Evolutionary conservation across 371 early-diverging fungal species (phyloP).

Genomic region (Mucor velutinosus): DNA sequence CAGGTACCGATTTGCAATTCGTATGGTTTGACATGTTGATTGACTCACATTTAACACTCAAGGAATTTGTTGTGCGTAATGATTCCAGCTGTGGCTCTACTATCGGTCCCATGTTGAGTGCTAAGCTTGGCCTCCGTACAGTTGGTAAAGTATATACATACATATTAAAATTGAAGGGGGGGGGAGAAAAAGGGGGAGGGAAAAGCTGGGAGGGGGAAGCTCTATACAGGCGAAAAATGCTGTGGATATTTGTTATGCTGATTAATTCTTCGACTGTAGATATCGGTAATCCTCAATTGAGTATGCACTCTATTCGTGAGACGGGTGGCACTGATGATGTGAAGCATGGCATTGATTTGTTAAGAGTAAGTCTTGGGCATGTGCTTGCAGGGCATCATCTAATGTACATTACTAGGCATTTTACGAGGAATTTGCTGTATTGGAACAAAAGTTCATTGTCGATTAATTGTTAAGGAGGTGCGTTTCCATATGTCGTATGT

Average conservation of each 20-base stretch:
- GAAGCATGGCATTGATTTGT: conserved; percentile 74
- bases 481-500: background rate
- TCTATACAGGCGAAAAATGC: background rate
- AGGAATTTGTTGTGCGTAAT: conserved; percentile 90
- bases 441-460: conserved; percentile 59
- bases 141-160: conserved; percentile 58
- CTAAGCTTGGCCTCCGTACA: conserved; percentile 90
- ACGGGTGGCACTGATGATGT: conserved; percentile 88
- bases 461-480: conserved; percentile 38
- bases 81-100: conserved; percentile 94
- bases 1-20: conserved; percentile 45
- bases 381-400: background rate
- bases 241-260: background rate
- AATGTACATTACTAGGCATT: conserved; percentile 42
- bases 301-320: conserved; percentile 96
- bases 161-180: background rate
- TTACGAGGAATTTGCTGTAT: conserved; percentile 61
- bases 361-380: conserved; percentile 47
- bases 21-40: background rate
- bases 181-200: background rate
- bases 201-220: background rate
- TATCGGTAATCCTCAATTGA: conserved; percentile 91
- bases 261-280: conserved; percentile 44
- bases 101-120: conserved; percentile 92
- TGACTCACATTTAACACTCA: background rate